A percentile compares a stretch with the other conserved stretches of the same genome.
These are phyloP conservation scores for Hypholoma sublateritium DNA, from an alignment of 768 basidiomycete genomes.

Conservation along the genomic window DNA sequence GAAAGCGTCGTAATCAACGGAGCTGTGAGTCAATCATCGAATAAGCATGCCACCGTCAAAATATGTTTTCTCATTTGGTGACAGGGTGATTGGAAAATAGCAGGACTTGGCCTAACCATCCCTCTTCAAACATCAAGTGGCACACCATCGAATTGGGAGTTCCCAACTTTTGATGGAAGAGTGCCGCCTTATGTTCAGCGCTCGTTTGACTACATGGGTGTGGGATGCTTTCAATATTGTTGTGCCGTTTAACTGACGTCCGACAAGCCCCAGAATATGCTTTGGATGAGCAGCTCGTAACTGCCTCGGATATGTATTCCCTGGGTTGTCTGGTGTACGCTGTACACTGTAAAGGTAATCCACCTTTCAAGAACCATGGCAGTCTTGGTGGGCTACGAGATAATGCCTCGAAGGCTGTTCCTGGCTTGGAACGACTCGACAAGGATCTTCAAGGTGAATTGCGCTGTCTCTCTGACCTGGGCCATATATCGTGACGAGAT, in stretches of 20 bases:
- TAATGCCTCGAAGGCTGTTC: conserved; percentile 60
- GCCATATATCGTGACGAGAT: conserved; percentile 7
- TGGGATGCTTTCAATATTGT: conserved; percentile 15
- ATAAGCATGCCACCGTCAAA: not conserved
- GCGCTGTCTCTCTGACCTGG: not conserved
- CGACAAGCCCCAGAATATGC: conserved; percentile 88
- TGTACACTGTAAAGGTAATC: conserved; percentile 83
- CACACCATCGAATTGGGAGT: conserved; percentile 81
- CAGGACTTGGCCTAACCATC: conserved; percentile 86
- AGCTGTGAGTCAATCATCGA: conserved; percentile 54
- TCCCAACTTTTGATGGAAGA: conserved; percentile 82
- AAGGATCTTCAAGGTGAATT: conserved; percentile 66
- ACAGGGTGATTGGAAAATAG: conserved; percentile 98
- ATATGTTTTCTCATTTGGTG: not conserved
- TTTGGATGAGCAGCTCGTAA: conserved; percentile 81
- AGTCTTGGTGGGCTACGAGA: conserved; percentile 70
- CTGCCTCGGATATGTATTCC: conserved; percentile 91
- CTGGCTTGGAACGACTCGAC: conserved; percentile 67
- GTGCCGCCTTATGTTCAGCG: conserved; percentile 82
- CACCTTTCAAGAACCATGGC: conserved; percentile 86
- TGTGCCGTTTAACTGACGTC: not conserved
- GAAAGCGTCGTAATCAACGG: conserved; percentile 89
- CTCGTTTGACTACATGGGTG: conserved; percentile 94
- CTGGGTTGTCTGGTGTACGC: conserved; percentile 91
- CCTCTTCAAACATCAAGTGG: conserved; percentile 70